These are phyloP conservation scores for Hypericum androsaemum DNA, from an alignment of 345 rosid genomes.

Conservation along the genomic window DNA sequence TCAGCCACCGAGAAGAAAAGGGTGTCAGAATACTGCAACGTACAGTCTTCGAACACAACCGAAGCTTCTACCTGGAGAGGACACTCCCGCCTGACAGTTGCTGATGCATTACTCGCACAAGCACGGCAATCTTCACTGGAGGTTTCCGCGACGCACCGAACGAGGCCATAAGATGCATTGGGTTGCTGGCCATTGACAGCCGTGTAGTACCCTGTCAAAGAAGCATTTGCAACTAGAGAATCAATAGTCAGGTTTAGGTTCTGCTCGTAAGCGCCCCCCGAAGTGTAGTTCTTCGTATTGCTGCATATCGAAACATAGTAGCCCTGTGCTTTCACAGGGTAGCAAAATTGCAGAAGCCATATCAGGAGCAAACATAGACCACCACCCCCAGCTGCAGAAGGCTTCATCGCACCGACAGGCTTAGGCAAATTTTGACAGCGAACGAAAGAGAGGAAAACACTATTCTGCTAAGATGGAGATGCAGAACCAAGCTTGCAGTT, in stretches of 20 bases:
- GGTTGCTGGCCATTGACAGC: slow-evolving; percentile 10
- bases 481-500: too few relatives aligned
- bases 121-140: slow-evolving; percentile 19
- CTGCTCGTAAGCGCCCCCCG: slow-evolving; percentile 14
- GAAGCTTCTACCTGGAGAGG: slow-evolving; percentile 22
- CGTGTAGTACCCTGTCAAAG: slow-evolving; percentile 12
- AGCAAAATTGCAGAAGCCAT: not conserved
- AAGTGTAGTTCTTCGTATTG: slow-evolving; percentile 14
- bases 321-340: not conserved
- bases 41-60: slow-evolving; percentile 13
- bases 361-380: not conserved
- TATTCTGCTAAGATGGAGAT: too few relatives aligned
- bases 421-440: too few relatives aligned
- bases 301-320: slow-evolving; percentile 4
- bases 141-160: slow-evolving; percentile 20
- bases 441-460: too few relatives aligned
- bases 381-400: not conserved
- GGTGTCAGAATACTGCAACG: slow-evolving; percentile 17
- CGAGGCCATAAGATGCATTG: slow-evolving; percentile 15
- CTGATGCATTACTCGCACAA: slow-evolving; percentile 11
- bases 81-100: slow-evolving; percentile 14
- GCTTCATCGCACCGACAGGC: too few relatives aligned
- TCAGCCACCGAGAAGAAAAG: slow-evolving; percentile 19
- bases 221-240: slow-evolving; percentile 22
- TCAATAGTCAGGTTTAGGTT: slow-evolving; percentile 16